phyloP scores from a whole-genome alignment of 768 basidiomycete species.

The Suillus fuscotomentosus region DNA sequence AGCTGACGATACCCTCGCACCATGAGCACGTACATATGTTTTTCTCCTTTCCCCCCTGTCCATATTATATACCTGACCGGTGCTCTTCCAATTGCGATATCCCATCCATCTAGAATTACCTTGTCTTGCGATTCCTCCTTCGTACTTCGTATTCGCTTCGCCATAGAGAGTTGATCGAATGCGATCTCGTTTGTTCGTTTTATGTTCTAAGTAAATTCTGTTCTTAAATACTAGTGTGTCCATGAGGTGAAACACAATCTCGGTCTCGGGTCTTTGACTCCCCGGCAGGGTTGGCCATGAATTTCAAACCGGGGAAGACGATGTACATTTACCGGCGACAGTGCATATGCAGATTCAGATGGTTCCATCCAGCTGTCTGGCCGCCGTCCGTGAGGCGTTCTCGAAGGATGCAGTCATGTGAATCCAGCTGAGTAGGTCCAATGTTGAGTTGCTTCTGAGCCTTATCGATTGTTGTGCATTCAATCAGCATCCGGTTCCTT shows the following conservation, averaged over 20 bases:
- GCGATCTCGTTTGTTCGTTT: background rate
- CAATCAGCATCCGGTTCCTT: background rate
- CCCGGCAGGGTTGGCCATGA: background rate
- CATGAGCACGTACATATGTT: slow-evolving; percentile 5
- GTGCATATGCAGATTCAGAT: background rate
- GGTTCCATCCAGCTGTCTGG: background rate
- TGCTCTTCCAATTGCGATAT: slow-evolving; percentile 11
- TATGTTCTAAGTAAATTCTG: background rate
- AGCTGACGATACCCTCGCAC: slow-evolving; percentile 6
- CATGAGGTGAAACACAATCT: background rate
- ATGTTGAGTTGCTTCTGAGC: background rate
- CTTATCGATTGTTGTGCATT: background rate
- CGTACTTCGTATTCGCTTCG: background rate
- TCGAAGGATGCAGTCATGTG: background rate
- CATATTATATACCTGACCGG: slow-evolving; percentile 1
- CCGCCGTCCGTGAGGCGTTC: background rate
- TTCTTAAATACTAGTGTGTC: background rate
- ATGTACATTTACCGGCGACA: background rate
- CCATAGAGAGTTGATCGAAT: background rate
- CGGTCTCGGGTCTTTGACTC: background rate
- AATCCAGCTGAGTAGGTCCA: background rate
- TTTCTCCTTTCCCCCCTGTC: background rate
- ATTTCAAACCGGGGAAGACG: background rate
- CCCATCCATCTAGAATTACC: slow-evolving; percentile 22
- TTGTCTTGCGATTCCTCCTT: slow-evolving; percentile 15